Evolutionary conservation across 2,329 filamentous ascomycete species (phyloP).

Genomic region (Fusarium annulatum): DNA sequence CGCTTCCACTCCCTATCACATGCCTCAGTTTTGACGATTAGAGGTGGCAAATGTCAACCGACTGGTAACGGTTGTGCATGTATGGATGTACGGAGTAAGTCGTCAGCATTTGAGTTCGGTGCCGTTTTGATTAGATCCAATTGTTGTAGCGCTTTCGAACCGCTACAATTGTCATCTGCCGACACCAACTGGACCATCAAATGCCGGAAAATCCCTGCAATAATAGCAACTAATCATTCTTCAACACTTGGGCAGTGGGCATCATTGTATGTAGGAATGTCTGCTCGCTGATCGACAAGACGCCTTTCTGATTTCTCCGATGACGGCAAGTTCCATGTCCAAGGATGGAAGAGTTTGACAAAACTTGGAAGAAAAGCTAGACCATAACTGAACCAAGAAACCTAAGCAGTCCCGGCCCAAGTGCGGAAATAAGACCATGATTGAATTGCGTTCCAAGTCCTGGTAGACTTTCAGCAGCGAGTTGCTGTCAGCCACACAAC

Average conservation of each 20-base stretch:
- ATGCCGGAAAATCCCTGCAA: constrained; percentile 1
- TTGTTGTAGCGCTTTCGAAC: not conserved
- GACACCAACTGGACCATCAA: constrained; percentile 13
- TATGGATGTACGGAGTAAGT: not conserved
- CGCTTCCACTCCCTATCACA: constrained; percentile 18
- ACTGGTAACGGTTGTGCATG: constrained; percentile 2
- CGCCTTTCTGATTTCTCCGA: not conserved
- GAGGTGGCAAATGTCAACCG: constrained; percentile 26
- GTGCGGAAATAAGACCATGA: constrained; percentile 15
- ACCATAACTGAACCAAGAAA: constrained; percentile 9
- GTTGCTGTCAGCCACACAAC: not conserved
- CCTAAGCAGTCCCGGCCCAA: not conserved
- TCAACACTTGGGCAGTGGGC: not conserved
- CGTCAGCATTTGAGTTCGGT: constrained; percentile 10
- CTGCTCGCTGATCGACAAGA: not conserved
- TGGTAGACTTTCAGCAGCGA: not conserved
- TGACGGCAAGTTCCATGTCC: not conserved
- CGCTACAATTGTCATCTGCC: constrained; percentile 14
- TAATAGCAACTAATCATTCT: constrained; percentile 1
- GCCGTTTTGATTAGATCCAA: constrained; percentile 1
- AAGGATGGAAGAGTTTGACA: not conserved
- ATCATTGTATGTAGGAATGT: not conserved
- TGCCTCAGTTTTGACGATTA: constrained; percentile 5
- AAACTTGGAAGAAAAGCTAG: constrained; percentile 2
- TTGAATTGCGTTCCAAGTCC: not conserved